A percentile compares a stretch with the other conserved stretches of the same genome.
phyloP scores from a whole-genome alignment of 2,329 filamentous ascomycete genomes.

The Aspergillus thermomutatus region DNA sequence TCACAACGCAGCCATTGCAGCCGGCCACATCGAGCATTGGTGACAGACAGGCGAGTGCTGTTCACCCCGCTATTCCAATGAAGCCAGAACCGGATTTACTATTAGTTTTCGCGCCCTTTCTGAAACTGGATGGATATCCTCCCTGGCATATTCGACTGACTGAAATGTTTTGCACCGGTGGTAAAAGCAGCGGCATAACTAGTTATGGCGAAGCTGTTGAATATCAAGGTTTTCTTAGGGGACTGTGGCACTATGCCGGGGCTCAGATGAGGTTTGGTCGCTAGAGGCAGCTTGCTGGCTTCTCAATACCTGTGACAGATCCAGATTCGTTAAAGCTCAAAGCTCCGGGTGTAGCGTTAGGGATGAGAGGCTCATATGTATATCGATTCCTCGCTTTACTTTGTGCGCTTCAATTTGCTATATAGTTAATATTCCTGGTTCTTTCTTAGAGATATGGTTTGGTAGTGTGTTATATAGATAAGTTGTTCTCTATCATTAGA shows the following conservation, averaged over 20 bases:
- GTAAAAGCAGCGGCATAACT: slow-evolving; percentile 35
- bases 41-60: neutral
- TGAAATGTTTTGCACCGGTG: slow-evolving; percentile 73
- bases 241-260: slow-evolving; percentile 76
- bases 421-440: neutral
- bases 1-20: slow-evolving; percentile 35
- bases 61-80: slow-evolving; percentile 41
- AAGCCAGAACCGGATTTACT: slow-evolving; percentile 89
- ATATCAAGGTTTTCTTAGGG: slow-evolving; percentile 89
- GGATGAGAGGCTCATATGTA: neutral
- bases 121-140: slow-evolving; percentile 86
- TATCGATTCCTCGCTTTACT: neutral
- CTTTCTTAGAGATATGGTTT: neutral
- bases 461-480: neutral
- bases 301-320: neutral
- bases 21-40: slow-evolving; percentile 3
- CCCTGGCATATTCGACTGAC: slow-evolving; percentile 95
- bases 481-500: neutral
- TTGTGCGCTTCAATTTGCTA: neutral
- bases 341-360: neutral
- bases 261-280: slow-evolving; percentile 84
- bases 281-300: slow-evolving; percentile 23
- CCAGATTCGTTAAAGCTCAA: neutral
- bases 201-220: slow-evolving; percentile 59
- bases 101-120: slow-evolving; percentile 77